Conservation (phyloP, 805 yeast genomes). For the Suhomyces kilbournensis region DNA sequence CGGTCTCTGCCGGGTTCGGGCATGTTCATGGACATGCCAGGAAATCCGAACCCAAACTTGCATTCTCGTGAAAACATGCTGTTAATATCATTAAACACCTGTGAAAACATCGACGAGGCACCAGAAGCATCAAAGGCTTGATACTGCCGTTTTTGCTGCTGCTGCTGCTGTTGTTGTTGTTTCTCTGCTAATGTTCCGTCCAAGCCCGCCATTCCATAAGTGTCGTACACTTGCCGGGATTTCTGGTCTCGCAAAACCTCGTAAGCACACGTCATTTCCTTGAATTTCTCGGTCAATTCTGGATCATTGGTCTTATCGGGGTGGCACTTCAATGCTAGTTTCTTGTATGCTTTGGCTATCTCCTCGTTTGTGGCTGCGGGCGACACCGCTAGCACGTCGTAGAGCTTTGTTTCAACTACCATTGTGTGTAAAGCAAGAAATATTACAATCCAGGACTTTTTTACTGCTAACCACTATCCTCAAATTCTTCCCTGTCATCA, state of each 20-base stretch:
- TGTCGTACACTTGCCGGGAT: slow-evolving; percentile 50
- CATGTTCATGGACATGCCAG: slow-evolving; percentile 3
- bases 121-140: slow-evolving; percentile 1
- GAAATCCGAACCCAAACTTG: slow-evolving; percentile 6
- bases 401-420: slow-evolving; percentile 24
- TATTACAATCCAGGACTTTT: not conserved
- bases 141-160: slow-evolving; percentile 3
- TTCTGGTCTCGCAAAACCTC: slow-evolving; percentile 52
- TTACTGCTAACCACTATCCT: not conserved
- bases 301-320: slow-evolving; percentile 62
- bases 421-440: not conserved
- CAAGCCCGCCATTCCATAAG: slow-evolving; percentile 46
- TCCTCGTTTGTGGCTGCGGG: slow-evolving; percentile 34
- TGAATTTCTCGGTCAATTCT: slow-evolving; percentile 52
- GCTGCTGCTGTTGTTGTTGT: not conserved
- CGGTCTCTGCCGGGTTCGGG: not conserved
- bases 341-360: slow-evolving; percentile 34
- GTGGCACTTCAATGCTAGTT: slow-evolving; percentile 50
- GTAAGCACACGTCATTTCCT: slow-evolving; percentile 64
- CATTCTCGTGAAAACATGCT: slow-evolving; percentile 19
- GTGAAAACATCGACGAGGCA: slow-evolving; percentile 27
- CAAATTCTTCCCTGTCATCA: not conserved
- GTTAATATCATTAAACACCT: slow-evolving; percentile 34
- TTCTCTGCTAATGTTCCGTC: slow-evolving; percentile 22
- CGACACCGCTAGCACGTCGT: slow-evolving; percentile 34